These are phyloP conservation scores for Falciphora oryzae DNA, from an alignment of 2,329 filamentous ascomycete species.

Conservation along the genomic window DNA sequence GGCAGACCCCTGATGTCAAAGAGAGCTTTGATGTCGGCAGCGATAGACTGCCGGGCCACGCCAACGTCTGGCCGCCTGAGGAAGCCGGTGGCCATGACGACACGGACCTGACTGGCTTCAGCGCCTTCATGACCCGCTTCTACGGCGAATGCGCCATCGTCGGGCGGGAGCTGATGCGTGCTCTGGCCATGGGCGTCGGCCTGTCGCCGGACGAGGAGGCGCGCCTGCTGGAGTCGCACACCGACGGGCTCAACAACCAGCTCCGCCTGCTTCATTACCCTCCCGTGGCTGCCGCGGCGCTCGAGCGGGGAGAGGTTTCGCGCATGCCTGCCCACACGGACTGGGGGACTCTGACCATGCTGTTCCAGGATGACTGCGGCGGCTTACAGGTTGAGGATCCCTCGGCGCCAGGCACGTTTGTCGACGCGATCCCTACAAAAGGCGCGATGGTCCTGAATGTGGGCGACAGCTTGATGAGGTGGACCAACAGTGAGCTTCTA, in stretches of 20 bases:
- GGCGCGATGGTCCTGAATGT: slow-evolving; percentile 33
- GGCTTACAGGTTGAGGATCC: slow-evolving; percentile 39
- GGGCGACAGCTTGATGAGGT: slow-evolving; percentile 33
- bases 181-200: slow-evolving; percentile 27
- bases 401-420: slow-evolving; percentile 29
- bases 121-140: slow-evolving; percentile 23
- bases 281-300: slow-evolving; percentile 23
- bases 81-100: slow-evolving; percentile 1
- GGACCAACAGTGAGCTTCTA: slow-evolving; percentile 30
- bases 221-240: slow-evolving; percentile 34
- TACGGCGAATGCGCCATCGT: slow-evolving; percentile 26
- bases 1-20: slow-evolving; percentile 6
- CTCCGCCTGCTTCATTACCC: slow-evolving; percentile 53
- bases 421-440: slow-evolving; percentile 27
- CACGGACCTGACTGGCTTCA: slow-evolving; percentile 30
- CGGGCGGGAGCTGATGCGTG: slow-evolving; percentile 23
- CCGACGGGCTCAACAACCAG: slow-evolving; percentile 50
- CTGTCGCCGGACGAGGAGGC: slow-evolving; percentile 19
- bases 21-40: slow-evolving; percentile 15
- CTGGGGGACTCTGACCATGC: slow-evolving; percentile 38
- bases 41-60: slow-evolving; percentile 27
- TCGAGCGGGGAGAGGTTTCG: slow-evolving; percentile 21
- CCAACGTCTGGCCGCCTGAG: slow-evolving; percentile 31
- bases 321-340: slow-evolving; percentile 27
- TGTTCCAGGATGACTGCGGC: slow-evolving; percentile 37